Evolutionary conservation across 2,329 filamentous ascomycete species (phyloP).

Genomic region (Clonostachys solani): DNA sequence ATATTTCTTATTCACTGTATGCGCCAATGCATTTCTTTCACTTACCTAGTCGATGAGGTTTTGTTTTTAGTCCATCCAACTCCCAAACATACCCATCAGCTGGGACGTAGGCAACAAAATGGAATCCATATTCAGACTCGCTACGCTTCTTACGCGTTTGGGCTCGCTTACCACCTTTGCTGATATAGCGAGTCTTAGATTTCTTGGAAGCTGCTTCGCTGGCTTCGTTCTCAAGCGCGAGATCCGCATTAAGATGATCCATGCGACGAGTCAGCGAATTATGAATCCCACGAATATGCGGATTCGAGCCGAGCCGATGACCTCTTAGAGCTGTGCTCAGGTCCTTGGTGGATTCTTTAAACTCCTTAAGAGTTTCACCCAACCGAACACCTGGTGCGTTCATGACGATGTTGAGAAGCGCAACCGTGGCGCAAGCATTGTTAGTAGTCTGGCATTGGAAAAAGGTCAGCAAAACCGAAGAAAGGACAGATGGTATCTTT

Average conservation of each 20-base stretch:
- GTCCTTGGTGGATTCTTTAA: slow-evolving; percentile 67
- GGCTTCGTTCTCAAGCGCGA: slow-evolving; percentile 57
- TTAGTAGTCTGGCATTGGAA: slow-evolving; percentile 55
- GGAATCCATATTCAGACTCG: slow-evolving; percentile 58
- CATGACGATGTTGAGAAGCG: slow-evolving; percentile 89
- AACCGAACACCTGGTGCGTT: slow-evolving; percentile 66
- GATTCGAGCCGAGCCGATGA: slow-evolving; percentile 67
- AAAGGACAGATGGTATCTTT: slow-evolving; percentile 8
- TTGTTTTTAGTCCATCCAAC: slow-evolving; percentile 76
- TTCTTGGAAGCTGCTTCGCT: slow-evolving; percentile 25
- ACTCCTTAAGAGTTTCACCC: slow-evolving; percentile 64
- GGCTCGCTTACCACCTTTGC: slow-evolving; percentile 19
- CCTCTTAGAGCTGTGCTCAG: slow-evolving; percentile 73
- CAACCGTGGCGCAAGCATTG: slow-evolving; percentile 90
- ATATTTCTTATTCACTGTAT: background rate
- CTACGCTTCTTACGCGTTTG: slow-evolving; percentile 34
- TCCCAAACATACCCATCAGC: slow-evolving; percentile 75
- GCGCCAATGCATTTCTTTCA: background rate
- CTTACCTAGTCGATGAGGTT: slow-evolving; percentile 46
- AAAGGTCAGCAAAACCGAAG: slow-evolving; percentile 5
- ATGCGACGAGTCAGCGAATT: slow-evolving; percentile 82
- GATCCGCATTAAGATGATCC: slow-evolving; percentile 70
- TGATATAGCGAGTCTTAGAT: slow-evolving; percentile 20
- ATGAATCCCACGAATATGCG: slow-evolving; percentile 75
- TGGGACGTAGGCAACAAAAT: slow-evolving; percentile 88